Conservation (phyloP, 140 eudicot species). For the Ambrosia hybrid region DNA sequence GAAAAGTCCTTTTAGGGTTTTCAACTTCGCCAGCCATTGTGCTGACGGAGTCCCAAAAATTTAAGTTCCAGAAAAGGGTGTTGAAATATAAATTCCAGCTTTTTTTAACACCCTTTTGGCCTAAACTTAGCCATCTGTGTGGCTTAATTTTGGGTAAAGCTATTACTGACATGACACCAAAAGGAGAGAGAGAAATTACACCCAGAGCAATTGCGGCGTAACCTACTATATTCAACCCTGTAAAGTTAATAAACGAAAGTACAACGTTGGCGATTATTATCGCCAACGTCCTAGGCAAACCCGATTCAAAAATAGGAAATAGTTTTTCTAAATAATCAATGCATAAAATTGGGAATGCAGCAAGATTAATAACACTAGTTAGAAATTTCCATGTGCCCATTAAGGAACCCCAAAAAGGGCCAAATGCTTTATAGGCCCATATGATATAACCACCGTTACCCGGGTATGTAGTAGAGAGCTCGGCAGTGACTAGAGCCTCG, state of each 20-base stretch:
- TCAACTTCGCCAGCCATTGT: conserved; percentile 73
- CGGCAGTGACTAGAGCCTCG: conserved; percentile 73
- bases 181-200: conserved; percentile 51
- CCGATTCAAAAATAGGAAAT: conserved; percentile 47
- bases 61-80: conserved; percentile 59
- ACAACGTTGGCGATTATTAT: conserved; percentile 34
- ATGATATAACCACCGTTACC: conserved; percentile 71
- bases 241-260: conserved; percentile 51
- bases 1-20: conserved; percentile 55
- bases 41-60: conserved; percentile 70
- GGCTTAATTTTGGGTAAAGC: conserved; percentile 62
- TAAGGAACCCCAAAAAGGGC: conserved; percentile 55
- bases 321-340: conserved; percentile 44
- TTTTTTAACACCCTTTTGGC: conserved; percentile 58
- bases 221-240: conserved; percentile 59
- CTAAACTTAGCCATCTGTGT: conserved; percentile 57
- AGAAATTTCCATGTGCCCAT: conserved; percentile 59
- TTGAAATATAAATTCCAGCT: conserved; percentile 59
- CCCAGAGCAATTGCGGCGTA: conserved; percentile 53
- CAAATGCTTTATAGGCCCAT: conserved; percentile 69
- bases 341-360: conserved; percentile 58
- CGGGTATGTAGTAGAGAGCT: conserved; percentile 62
- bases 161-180: conserved; percentile 51
- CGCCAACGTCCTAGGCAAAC: conserved; percentile 44
- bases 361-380: conserved; percentile 59